A percentile compares a stretch with the other conserved stretches of the same genome.
These are phyloP conservation scores for Vaccinium myrtillus DNA, from an alignment of 148 eudicot species.

Conservation along the genomic window DNA sequence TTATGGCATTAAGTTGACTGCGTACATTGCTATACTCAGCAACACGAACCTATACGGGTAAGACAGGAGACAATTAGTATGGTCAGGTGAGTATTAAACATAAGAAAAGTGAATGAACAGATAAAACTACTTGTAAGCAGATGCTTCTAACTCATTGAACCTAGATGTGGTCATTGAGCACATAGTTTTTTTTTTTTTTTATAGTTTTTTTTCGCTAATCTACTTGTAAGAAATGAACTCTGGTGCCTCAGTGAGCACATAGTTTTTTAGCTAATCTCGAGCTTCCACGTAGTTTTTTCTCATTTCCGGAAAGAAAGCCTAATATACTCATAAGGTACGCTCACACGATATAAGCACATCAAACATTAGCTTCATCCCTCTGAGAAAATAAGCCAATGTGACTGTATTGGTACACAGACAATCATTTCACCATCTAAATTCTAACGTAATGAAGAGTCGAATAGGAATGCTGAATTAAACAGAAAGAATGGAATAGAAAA, in stretches of 20 bases:
- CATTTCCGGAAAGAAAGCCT: not conserved
- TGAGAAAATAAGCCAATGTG: not conserved
- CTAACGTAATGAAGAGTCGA: not conserved
- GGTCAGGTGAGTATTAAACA: not conserved
- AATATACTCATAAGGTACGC: not conserved
- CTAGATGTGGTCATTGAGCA: conserved; percentile 8
- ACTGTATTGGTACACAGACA: not conserved
- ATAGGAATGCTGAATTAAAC: not conserved
- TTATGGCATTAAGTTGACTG: conserved; percentile 94
- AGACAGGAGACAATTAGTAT: conserved; percentile 7
- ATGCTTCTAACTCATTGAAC: not conserved
- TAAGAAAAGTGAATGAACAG: not conserved
- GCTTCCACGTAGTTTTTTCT: not conserved
- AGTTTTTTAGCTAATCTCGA: not conserved
- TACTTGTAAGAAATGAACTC: not conserved
- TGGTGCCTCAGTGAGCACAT: not conserved
- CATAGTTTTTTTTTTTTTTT: no score
- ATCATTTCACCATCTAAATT: not conserved
- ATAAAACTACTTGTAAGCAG: not conserved
- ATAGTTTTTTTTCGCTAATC: no score
- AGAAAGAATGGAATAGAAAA: not conserved
- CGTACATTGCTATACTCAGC: conserved; percentile 96
- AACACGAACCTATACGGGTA: conserved; percentile 68
- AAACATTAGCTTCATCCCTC: not conserved
- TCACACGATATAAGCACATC: not conserved